Evolutionary conservation across 225 moss, liverwort and hornwort genomes (phyloP), one percentile per base, ranked within the genome.

Genomic region (Neckera pumila): DNA sequence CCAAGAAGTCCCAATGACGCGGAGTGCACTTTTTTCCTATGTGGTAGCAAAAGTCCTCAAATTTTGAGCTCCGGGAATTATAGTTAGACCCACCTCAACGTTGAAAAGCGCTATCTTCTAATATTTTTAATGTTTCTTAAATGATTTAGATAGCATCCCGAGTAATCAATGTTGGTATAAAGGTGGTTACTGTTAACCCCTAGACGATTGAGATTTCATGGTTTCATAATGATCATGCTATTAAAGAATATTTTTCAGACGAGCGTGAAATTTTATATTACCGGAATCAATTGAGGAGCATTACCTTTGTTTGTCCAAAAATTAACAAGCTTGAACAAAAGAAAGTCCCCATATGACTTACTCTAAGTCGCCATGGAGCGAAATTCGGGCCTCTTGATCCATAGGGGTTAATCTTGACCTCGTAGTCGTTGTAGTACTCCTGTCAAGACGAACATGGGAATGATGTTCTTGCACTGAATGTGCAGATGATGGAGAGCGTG

Each of bases 401-500:
- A 14, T 9, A 54, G 13, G 53, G 45, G 33, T 34, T 34, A 17
- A 75, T n/a, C 47, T 61, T 60, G 61, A 27, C 61, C 61, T 85
- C 62, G 18, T 75, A 11, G 18, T 61, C 51, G n/a, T 49, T 40
- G 56, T 26, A 40, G 14, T 57, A 6, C n/a, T 70, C 66, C 78
- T 78, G 86, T 80, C n/a, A 67, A 15, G 21, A 45, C 15, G 47
- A 66, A 40, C 67, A 42, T 67, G 79, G 69, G 58, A 34, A n/a
- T 80, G 45, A 87, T 58, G 64, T 71, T 77, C 6, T 49, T 22
- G 40, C 51, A 27, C 62, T 78, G 77, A 33, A 28, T 76, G 81
- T 83, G 81, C 93, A 98, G 95, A 92, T 91, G 91, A 92, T 93
- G 94, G 95, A 94, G 87, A 92, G 84, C 51, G 92, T 93, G 79